Evolutionary conservation across 1,139 yeast species (phyloP).

Genomic region (Taiozyma sp.): DNA sequence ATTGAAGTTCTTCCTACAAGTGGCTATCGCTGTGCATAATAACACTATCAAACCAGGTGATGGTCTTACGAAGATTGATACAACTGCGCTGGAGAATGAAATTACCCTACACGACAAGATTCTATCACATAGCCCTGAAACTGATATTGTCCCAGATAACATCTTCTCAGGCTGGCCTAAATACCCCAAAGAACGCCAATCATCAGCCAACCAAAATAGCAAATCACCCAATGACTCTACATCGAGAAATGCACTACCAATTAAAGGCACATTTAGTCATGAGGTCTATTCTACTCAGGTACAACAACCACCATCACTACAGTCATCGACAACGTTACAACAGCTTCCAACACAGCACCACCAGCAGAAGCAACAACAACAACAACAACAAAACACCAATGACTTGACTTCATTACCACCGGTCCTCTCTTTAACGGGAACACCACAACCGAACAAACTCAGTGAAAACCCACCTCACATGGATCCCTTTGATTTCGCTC

Average conservation of each 20-base stretch:
- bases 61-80: conserved; percentile 7
- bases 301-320: neutral
- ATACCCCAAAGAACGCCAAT: neutral
- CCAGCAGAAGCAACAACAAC: too few species aligned
- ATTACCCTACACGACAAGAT: conserved; percentile 9
- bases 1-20: conserved; percentile 15
- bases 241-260: neutral
- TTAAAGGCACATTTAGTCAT: neutral
- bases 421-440: neutral
- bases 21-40: conserved; percentile 18
- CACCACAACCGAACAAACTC: neutral
- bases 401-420: neutral
- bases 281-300: neutral
- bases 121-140: neutral
- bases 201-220: neutral
- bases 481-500: neutral
- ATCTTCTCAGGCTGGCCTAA: neutral
- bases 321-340: neutral
- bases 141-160: neutral
- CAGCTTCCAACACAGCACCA: neutral
- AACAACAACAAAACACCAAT: neutral
- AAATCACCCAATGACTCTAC: neutral
- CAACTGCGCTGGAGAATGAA: conserved; percentile 12
- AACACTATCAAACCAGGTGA: conserved; percentile 7
- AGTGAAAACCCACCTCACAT: neutral